A percentile compares a stretch with the other conserved stretches of the same genome.
Evolutionary conservation across 2,329 filamentous ascomycete species (phyloP).

Genomic region (Colletotrichum melonis): DNA sequence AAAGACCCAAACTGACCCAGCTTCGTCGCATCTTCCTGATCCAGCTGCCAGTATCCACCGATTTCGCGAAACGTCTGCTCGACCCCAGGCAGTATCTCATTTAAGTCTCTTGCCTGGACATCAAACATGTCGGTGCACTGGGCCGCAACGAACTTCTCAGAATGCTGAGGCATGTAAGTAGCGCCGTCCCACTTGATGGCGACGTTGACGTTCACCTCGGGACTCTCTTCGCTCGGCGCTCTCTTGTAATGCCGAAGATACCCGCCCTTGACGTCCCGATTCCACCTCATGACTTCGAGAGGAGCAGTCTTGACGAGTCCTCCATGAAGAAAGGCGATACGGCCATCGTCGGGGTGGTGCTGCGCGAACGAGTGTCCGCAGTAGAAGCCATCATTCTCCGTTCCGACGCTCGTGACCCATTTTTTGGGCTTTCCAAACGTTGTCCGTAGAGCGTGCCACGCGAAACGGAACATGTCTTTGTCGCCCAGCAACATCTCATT

Average conservation of each 20-base stretch:
- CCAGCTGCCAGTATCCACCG: slow-evolving; percentile 30
- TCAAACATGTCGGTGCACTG: slow-evolving; percentile 28
- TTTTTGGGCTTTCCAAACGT: slow-evolving; percentile 16
- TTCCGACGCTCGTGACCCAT: slow-evolving; percentile 25
- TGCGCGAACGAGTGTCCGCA: slow-evolving; percentile 30
- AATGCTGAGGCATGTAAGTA: slow-evolving; percentile 11
- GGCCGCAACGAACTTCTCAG: slow-evolving; percentile 6
- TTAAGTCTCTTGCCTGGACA: slow-evolving; percentile 9
- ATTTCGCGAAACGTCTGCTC: slow-evolving; percentile 23
- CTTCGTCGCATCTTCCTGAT: slow-evolving; percentile 4
- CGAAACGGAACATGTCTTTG: slow-evolving; percentile 33
- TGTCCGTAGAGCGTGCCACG: slow-evolving; percentile 18
- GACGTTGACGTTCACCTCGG: slow-evolving; percentile 14
- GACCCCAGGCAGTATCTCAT: slow-evolving; percentile 24
- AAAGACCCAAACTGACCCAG: background rate
- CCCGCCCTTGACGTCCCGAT: slow-evolving; percentile 19
- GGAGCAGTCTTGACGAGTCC: slow-evolving; percentile 24
- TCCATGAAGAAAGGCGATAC: slow-evolving; percentile 22
- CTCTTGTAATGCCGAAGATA: slow-evolving; percentile 24
- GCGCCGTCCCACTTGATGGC: slow-evolving; percentile 27
- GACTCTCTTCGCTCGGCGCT: slow-evolving; percentile 13
- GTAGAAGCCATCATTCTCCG: slow-evolving; percentile 25
- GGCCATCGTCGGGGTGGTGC: slow-evolving; percentile 26
- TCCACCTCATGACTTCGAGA: slow-evolving; percentile 21
- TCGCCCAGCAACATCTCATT: slow-evolving; percentile 18